phyloP scores from a whole-genome alignment of 768 basidiomycete genomes.

The Russula ochroleuca region DNA sequence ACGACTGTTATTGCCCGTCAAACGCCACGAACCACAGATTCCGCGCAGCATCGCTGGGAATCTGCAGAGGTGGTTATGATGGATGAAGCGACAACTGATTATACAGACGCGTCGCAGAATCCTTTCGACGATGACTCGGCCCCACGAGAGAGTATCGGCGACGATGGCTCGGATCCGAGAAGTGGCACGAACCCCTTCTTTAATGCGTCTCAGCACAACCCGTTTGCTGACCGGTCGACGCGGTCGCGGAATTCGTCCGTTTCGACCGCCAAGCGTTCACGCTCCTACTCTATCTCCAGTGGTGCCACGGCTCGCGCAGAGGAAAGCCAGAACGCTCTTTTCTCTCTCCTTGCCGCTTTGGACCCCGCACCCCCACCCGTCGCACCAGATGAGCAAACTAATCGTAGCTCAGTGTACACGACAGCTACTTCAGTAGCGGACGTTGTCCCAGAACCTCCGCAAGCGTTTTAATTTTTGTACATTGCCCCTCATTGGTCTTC shows the following conservation, averaged over 20 bases:
- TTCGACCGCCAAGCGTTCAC: constrained; percentile 17
- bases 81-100: background rate
- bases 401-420: constrained; percentile 14
- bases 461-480: constrained; percentile 21
- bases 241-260: constrained; percentile 23
- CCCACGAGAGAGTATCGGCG: background rate
- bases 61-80: constrained; percentile 28
- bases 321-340: constrained; percentile 15
- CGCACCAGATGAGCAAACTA: background rate
- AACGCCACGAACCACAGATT: constrained; percentile 23
- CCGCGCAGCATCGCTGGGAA: constrained; percentile 25
- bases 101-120: background rate
- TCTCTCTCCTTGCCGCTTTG: constrained; percentile 26
- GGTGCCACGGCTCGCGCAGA: constrained; percentile 3
- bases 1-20: constrained; percentile 19
- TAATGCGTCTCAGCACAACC: constrained; percentile 22
- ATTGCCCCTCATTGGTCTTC: background rate
- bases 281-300: constrained; percentile 18
- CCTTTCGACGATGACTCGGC: constrained; percentile 22
- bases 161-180: background rate
- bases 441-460: constrained; percentile 11
- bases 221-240: constrained; percentile 23
- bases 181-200: constrained; percentile 25
- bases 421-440: background rate
- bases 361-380: background rate